Percentiles rank a stretch among this genome's conserved stretches.
These are phyloP conservation scores for Arthrinium phaeospermum DNA, from an alignment of 2,329 filamentous ascomycete genomes.

Conservation along the genomic window DNA sequence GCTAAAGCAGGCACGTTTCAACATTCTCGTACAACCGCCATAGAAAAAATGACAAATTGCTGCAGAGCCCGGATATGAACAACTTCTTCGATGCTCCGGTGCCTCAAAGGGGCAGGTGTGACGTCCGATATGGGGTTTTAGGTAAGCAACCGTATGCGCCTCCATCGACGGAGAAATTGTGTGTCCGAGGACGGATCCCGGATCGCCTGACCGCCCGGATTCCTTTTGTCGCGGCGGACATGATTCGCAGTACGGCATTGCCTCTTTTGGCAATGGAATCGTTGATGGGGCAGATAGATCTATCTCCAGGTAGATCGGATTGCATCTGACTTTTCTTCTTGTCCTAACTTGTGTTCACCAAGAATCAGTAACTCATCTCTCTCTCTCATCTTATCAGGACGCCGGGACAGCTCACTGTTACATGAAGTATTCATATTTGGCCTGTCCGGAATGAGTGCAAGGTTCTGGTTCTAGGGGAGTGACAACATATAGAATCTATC, in stretches of 20 bases:
- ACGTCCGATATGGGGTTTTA: neutral
- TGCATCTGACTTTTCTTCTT: no score
- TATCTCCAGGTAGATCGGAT: no score
- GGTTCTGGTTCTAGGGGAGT: neutral
- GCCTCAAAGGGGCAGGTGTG: constrained; percentile 9
- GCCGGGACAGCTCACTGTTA: neutral
- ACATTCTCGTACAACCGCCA: neutral
- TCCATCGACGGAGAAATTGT: neutral
- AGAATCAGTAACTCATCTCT: no score
- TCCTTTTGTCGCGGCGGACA: neutral
- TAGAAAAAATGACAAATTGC: neutral
- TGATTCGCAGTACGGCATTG: neutral
- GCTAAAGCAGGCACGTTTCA: constrained; percentile 27
- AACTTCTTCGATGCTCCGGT: neutral
- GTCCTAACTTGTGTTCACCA: no score
- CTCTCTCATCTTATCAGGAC: neutral
- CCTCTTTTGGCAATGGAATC: neutral
- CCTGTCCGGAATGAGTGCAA: neutral
- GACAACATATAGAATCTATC: neutral
- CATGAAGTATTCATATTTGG: neutral
- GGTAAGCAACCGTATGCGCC: neutral
- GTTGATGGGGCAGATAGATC: neutral
- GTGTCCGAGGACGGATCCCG: neutral
- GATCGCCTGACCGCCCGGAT: neutral
- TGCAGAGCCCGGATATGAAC: neutral